A percentile compares a stretch with the other conserved stretches of the same genome.
These are phyloP conservation scores for Galerina marginata DNA, from an alignment of 768 basidiomycete species.

Conservation along the genomic window DNA sequence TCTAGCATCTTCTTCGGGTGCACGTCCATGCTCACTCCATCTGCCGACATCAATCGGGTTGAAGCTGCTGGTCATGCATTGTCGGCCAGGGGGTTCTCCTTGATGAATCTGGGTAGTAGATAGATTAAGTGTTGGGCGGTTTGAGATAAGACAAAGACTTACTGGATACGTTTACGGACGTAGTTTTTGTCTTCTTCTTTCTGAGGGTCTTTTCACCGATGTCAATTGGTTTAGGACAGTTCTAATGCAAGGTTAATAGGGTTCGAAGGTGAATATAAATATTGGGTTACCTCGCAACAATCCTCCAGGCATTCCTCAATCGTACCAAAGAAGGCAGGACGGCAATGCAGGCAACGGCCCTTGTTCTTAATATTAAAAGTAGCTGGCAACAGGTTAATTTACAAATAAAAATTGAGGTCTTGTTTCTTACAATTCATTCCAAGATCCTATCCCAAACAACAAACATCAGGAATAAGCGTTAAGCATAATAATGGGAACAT, in stretches of 20 bases:
- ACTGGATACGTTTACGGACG: constrained; percentile 59
- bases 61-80: constrained; percentile 66
- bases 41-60: constrained; percentile 70
- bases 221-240: constrained; percentile 59
- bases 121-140: background rate
- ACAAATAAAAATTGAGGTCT: background rate
- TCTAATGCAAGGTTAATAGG: constrained; percentile 30
- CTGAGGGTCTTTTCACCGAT: constrained; percentile 58
- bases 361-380: constrained; percentile 71
- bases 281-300: constrained; percentile 58
- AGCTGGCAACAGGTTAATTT: constrained; percentile 35
- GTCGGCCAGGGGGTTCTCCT: constrained; percentile 66
- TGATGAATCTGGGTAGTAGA: constrained; percentile 49
- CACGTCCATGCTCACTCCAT: constrained; percentile 60
- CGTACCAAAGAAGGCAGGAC: constrained; percentile 67
- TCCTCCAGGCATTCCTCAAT: constrained; percentile 62
- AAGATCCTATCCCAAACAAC: constrained; percentile 44
- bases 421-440: constrained; percentile 58
- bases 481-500: constrained; percentile 14
- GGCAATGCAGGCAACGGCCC: constrained; percentile 61
- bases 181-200: constrained; percentile 57
- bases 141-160: constrained; percentile 22
- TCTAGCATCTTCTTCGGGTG: constrained; percentile 45
- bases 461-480: background rate
- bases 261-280: background rate